Base-by-base conservation (phyloP, 2,329 filamentous ascomycete genomes). In the Penicillium sp. region DNA sequence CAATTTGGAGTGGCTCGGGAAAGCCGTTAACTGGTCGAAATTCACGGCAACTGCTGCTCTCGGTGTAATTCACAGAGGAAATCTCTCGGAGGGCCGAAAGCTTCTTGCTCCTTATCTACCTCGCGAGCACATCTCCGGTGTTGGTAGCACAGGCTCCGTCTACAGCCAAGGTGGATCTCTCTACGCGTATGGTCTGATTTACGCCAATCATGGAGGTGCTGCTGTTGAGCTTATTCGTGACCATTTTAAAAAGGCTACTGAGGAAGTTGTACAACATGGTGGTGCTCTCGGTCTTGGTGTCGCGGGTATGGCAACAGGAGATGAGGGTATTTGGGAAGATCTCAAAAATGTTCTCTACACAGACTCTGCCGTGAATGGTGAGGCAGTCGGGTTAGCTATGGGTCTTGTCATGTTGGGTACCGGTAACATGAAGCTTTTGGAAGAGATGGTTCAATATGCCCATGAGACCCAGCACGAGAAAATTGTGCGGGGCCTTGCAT, bases 1-100 rank as follows among this genome's bases (percentile, higher is more conserved):
- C 68, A 99, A 99, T 70, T 77, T 99, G 23, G 94, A 99, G 63
- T 99, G 94, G 94, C 78, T 99, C 3, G 92, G 93, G 59, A 99
- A 97, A 79, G 94, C 94, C 24, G 91, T 97, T 48, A 99, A 99
- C 78, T 99, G 94, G 94, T 97, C 92, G 60, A 99, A 99, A 72
- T 99, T 99, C 72, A 97, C 94, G 0, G 94, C 94, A 14, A 99
- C 94, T 4, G 94, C 94, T 56, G 94, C 94, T 7, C 80, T 99
- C 5, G 94, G 94, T 72, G 94, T 97, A 52, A 97, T 99, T 61
- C 94, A 99, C 74, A 88, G 91, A 47, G 94, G 94, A 56, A 99
- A 99, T 73, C 81, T 99, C 58, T 89, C 88, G 23, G 93, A 99
- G 68, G 94, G 92, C 1, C 86, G 91, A 68, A 96, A 96, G 77